Evolutionary conservation across 345 rosid species (phyloP).

Genomic region (Aurinia saxatilis): DNA sequence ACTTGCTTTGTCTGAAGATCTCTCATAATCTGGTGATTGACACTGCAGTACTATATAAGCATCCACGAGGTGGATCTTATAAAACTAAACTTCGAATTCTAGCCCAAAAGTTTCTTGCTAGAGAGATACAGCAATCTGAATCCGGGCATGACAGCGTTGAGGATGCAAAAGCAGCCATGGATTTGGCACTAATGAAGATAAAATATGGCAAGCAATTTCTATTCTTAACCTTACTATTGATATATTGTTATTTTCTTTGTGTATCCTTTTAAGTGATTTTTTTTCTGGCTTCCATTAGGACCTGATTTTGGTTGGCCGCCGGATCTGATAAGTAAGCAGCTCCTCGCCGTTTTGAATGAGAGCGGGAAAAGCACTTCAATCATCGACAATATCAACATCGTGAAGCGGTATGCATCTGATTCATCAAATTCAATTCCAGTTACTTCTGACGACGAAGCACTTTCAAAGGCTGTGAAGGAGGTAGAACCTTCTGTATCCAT

Average conservation of each 20-base stretch:
- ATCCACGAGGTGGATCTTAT: slow-evolving; percentile 63
- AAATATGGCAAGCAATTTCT: slow-evolving; percentile 50
- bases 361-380: slow-evolving; percentile 67
- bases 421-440: slow-evolving; percentile 75
- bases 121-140: slow-evolving; percentile 75
- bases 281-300: slow-evolving; percentile 37
- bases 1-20: slow-evolving; percentile 75
- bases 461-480: slow-evolving; percentile 73
- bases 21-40: slow-evolving; percentile 85
- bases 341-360: slow-evolving; percentile 61
- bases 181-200: slow-evolving; percentile 76
- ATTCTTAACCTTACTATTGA: background rate
- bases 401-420: slow-evolving; percentile 70
- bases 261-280: slow-evolving; percentile 1
- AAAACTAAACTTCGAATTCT: slow-evolving; percentile 84
- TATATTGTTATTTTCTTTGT: background rate
- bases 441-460: slow-evolving; percentile 74
- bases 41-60: slow-evolving; percentile 81
- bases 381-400: slow-evolving; percentile 56
- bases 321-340: slow-evolving; percentile 51
- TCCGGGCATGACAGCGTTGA: slow-evolving; percentile 84
- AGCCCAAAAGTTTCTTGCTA: slow-evolving; percentile 69
- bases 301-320: slow-evolving; percentile 88
- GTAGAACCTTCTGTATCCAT: slow-evolving; percentile 30
- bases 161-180: slow-evolving; percentile 93